Evolutionary conservation across 176 grass and related monocot species (phyloP).

Genomic region (Areca catechu): DNA sequence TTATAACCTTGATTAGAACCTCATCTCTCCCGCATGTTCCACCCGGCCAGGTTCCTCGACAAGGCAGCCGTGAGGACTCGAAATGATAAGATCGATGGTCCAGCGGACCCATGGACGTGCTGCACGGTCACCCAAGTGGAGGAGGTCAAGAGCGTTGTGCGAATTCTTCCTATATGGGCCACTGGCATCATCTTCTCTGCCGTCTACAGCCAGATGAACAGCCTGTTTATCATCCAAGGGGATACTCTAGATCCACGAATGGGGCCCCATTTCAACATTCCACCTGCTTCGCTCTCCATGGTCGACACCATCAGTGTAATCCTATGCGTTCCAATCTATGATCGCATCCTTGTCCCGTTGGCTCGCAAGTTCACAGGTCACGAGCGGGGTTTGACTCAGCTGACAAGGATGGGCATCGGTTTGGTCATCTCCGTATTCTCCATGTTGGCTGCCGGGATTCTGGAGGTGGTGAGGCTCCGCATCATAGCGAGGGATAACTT

Average conservation of each 20-base stretch:
- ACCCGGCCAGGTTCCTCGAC: constrained; percentile 8
- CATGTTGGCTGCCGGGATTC: constrained; percentile 4
- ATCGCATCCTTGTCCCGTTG: background rate
- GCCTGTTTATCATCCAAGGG: constrained; percentile 4
- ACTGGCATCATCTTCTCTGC: background rate
- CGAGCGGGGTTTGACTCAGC: constrained; percentile 8
- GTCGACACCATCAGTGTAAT: constrained; percentile 9
- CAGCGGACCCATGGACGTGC: constrained; percentile 2
- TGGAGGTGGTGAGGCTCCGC: constrained; percentile 7
- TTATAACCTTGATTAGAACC: background rate
- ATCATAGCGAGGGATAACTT: constrained; percentile 1
- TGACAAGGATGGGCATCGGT: constrained; percentile 10
- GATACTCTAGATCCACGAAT: background rate
- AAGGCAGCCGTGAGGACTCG: constrained; percentile 1
- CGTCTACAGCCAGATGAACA: background rate
- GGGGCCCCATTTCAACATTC: constrained; percentile 6
- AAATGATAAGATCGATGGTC: background rate
- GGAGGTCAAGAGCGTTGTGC: constrained; percentile 5
- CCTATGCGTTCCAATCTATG: constrained; percentile 10
- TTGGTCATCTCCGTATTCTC: constrained; percentile 9
- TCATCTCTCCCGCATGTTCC: background rate
- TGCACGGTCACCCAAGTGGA: constrained; percentile 16
- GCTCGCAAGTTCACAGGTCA: constrained; percentile 6
- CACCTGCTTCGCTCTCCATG: constrained; percentile 4
- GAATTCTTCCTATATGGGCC: constrained; percentile 11